Evolutionary conservation across 1,284 basidiomycete species (phyloP).

Genomic region (Cystobasidium pallidum): DNA sequence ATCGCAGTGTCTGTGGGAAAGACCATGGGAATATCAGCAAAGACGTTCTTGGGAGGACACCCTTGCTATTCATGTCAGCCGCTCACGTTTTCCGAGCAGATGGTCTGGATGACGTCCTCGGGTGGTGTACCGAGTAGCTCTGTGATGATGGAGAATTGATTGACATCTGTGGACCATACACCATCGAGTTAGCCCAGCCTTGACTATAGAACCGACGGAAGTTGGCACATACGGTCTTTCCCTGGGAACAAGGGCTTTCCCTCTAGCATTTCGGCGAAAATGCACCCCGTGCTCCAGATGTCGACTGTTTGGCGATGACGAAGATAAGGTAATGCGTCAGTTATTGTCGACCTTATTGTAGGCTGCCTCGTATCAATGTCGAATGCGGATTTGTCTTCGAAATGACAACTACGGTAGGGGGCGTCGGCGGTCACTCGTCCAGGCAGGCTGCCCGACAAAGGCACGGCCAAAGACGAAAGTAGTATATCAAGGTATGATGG

Average conservation of each 20-base stretch:
- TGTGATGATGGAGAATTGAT: constrained; percentile 99
- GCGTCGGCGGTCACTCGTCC: no score
- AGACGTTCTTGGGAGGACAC: no score
- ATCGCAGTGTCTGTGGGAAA: constrained; percentile 83
- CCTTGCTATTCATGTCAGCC: no score
- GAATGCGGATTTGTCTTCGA: no score
- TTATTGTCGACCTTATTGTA: no score
- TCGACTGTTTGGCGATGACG: constrained; percentile 68
- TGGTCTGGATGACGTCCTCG: constrained; percentile 99
- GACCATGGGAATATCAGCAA: not conserved
- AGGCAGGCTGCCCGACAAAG: no score
- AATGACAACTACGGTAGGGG: no score
- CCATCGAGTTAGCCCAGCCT: not conserved
- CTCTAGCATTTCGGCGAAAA: constrained; percentile 99
- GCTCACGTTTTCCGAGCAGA: constrained; percentile 92
- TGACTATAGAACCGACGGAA: not conserved
- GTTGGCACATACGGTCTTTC: constrained; percentile 71
- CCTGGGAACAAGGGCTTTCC: constrained; percentile 98
- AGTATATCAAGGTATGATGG: no score
- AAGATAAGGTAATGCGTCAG: not conserved
- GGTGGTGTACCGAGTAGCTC: constrained; percentile 96
- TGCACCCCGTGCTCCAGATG: constrained; percentile 99
- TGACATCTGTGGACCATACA: constrained; percentile 71
- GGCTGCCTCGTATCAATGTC: no score
- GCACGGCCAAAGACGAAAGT: no score